These are phyloP conservation scores for Xylariaceae sp. DNA, from an alignment of 2,329 filamentous ascomycete species.

Conservation along the genomic window DNA sequence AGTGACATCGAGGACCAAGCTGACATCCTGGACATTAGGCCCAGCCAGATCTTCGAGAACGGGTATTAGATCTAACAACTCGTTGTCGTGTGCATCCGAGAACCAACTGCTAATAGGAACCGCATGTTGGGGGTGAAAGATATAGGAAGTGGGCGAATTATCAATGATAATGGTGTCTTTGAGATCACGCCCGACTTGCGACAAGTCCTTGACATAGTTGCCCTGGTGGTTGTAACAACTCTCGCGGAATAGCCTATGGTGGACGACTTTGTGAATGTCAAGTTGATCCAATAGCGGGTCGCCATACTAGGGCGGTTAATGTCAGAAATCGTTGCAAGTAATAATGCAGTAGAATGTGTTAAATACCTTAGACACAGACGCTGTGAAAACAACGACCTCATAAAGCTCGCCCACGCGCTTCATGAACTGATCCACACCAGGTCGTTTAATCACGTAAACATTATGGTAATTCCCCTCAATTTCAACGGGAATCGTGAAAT, in stretches of 20 bases:
- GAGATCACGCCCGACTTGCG: slow-evolving; percentile 90
- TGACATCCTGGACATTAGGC: slow-evolving; percentile 87
- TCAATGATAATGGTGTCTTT: slow-evolving; percentile 99
- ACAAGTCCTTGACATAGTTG: slow-evolving; percentile 98
- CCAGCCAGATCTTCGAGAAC: slow-evolving; percentile 95
- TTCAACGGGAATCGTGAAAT: slow-evolving; percentile 98
- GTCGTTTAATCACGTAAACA: slow-evolving; percentile 98
- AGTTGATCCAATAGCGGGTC: slow-evolving; percentile 94
- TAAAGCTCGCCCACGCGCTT: slow-evolving; percentile 96
- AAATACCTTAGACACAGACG: slow-evolving; percentile 90
- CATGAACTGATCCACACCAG: slow-evolving; percentile 99
- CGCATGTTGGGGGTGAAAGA: slow-evolving; percentile 98
- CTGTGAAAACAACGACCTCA: slow-evolving; percentile 97
- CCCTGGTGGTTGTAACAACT: slow-evolving; percentile 99
- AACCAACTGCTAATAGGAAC: slow-evolving; percentile 99
- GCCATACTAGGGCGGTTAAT: slow-evolving; percentile 63
- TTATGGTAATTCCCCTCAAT: slow-evolving; percentile 99
- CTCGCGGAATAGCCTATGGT: slow-evolving; percentile 93
- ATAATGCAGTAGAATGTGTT: slow-evolving; percentile 2
- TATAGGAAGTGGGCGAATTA: slow-evolving; percentile 98
- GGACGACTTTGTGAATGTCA: slow-evolving; percentile 94
- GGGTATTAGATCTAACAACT: slow-evolving; percentile 93
- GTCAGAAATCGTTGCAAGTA: slow-evolving; percentile 23
- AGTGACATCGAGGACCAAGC: slow-evolving; percentile 91
- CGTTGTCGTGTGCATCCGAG: slow-evolving; percentile 98